Conservation (phyloP, 306 rosid species). For the Ochetophila trinervis region DNA sequence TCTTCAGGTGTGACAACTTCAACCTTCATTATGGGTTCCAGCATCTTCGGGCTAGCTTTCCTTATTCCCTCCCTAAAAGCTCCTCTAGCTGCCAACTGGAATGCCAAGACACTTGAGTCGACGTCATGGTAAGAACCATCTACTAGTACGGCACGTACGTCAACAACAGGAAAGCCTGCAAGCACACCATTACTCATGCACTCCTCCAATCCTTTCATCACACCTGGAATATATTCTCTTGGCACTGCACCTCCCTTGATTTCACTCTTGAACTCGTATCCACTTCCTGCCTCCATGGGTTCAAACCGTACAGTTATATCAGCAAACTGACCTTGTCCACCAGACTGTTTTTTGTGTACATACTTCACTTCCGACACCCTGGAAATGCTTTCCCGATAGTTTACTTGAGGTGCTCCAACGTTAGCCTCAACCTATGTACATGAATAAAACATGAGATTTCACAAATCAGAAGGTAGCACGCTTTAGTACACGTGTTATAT, state of each 20-base stretch:
- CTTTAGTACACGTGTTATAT: no score
- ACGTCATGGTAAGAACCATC: conserved; percentile 97
- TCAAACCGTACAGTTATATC: conserved; percentile 89
- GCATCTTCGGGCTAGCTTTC: conserved; percentile 86
- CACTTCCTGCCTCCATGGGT: conserved; percentile 84
- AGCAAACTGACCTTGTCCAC: conserved; percentile 97
- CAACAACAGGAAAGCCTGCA: conserved; percentile 94
- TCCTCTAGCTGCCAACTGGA: conserved; percentile 97
- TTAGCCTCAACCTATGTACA: conserved; percentile 83
- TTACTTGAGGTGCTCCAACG: conserved; percentile 98
- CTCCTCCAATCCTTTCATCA: conserved; percentile 97
- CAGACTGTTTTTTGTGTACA: conserved; percentile 97
- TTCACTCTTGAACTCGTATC: conserved; percentile 96
- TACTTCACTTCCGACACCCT: conserved; percentile 62
- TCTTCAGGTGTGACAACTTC: conserved; percentile 97
- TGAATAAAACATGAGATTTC: conserved; percentile 18
- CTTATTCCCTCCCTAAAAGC: conserved; percentile 85
- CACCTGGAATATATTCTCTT: conserved; percentile 89
- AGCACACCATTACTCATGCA: conserved; percentile 93
- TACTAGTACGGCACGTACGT: conserved; percentile 70
- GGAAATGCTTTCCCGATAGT: conserved; percentile 95
- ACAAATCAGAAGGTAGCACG: background rate
- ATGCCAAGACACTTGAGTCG: conserved; percentile 92
- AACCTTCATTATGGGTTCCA: conserved; percentile 91
- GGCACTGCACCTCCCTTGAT: conserved; percentile 98